Evolutionary conservation across 2,329 filamentous ascomycete genomes (phyloP).

Genomic region (Neofusicoccum kwambonambiense): DNA sequence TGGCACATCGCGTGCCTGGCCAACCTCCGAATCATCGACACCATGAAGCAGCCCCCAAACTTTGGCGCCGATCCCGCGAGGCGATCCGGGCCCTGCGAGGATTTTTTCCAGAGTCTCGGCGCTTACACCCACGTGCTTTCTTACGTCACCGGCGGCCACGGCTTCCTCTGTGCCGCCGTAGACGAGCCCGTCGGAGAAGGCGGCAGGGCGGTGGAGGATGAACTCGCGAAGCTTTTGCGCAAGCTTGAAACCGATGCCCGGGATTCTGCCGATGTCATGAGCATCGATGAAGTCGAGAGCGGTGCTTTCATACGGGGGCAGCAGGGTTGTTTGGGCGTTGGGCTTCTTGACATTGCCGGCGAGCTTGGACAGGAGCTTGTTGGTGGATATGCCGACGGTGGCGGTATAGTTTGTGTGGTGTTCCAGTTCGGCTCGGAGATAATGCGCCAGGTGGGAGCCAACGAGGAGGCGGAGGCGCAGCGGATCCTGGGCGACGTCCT

Average conservation of each 20-base stretch:
- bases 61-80: constrained; percentile 68
- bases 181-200: constrained; percentile 45
- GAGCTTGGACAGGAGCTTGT: constrained; percentile 82
- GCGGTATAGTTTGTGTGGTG: constrained; percentile 78
- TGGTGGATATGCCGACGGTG: constrained; percentile 83
- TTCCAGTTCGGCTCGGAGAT: constrained; percentile 72
- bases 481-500: constrained; percentile 30
- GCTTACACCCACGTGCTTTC: constrained; percentile 62
- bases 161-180: constrained; percentile 47
- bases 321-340: constrained; percentile 77
- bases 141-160: constrained; percentile 51
- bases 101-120: constrained; percentile 65
- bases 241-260: constrained; percentile 82
- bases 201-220: constrained; percentile 50
- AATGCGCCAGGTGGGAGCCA: constrained; percentile 75
- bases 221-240: constrained; percentile 65
- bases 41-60: constrained; percentile 81
- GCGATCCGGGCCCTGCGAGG: constrained; percentile 67
- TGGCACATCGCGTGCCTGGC: constrained; percentile 68
- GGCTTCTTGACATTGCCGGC: constrained; percentile 84
- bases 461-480: constrained; percentile 64
- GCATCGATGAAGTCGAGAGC: constrained; percentile 69
- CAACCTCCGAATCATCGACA: constrained; percentile 72
- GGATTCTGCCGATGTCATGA: constrained; percentile 76
- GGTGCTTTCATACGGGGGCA: constrained; percentile 63